Evolutionary conservation across 768 basidiomycete species (phyloP), one percentile per base, ranked within the genome.

Genomic region (Rhizopogon rudus): DNA sequence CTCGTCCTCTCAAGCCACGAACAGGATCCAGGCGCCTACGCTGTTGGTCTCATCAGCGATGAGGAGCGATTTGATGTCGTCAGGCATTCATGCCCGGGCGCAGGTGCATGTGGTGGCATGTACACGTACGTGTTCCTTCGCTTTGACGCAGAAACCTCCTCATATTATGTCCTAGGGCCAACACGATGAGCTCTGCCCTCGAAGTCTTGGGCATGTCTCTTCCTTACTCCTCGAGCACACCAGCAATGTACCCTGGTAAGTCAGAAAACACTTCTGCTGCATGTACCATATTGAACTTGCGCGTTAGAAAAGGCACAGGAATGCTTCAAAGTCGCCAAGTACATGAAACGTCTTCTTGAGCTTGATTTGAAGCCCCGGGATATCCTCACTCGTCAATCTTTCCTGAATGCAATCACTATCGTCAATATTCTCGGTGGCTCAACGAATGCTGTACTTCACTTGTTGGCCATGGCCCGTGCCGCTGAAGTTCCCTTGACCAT

Each of bases 71-170:
- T 91, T 60, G 92, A 95, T 60, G 90, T 93, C 45, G 84, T 94
- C 40, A 82, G 86, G 39, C 83, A 93, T 71, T 84, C 91, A 33
- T 94, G 92, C 64, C 91, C 92, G 14, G 88, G 89, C 9, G 73
- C 89, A 14, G 92, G 92, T 40, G 88, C 86, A 22, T 93, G 91
- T 61, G 91, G 91, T 29, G 91, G 90, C 13, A 93, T 93, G 91
- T 93, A 84, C 66, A 92, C 91, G 81, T 82, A 64, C 51, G 80
- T 73, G 44, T 17, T 29, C 40, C 16, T 25, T 25, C 42, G 40
- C 40, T 44, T 40, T 8, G 31, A 6, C 20, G 4, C 53, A 44
- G 44, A 13, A 7, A 50, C 44, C 8, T 40, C 4, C n/a, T 49
- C 14, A 28, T 22, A 39, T 45, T 35, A 39, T 50, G 12, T 10